A percentile compares a stretch with the other conserved stretches of the same genome.
Evolutionary conservation across 2,329 filamentous ascomycete species (phyloP).

Genomic region (Penicillium sp.): DNA sequence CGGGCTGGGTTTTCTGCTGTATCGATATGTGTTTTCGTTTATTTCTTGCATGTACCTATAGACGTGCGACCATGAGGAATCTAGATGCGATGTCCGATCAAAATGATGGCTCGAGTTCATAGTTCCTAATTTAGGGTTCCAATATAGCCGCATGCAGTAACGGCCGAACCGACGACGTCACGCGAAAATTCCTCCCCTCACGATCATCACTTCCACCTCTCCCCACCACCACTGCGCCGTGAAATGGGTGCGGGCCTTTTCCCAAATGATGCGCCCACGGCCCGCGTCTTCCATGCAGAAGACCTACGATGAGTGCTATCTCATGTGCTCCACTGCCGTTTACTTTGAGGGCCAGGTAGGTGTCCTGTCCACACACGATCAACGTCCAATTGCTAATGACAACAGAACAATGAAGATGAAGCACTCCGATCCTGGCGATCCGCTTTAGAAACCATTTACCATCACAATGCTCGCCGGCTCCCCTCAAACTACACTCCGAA

Average conservation of each 20-base stretch:
- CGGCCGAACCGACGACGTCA: conserved; percentile 29
- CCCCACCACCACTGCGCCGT: conserved; percentile 15
- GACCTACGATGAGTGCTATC: conserved; percentile 93
- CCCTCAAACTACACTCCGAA: conserved; percentile 63
- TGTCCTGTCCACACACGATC: conserved; percentile 9
- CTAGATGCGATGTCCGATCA: conserved; percentile 18
- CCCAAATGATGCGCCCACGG: conserved; percentile 50
- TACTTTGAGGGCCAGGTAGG: conserved; percentile 89
- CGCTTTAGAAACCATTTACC: conserved; percentile 81
- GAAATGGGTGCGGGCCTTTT: conserved; percentile 21
- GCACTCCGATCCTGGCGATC: conserved; percentile 84
- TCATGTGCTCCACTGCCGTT: conserved; percentile 89
- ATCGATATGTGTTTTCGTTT: conserved; percentile 19
- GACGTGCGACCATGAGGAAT: conserved; percentile 20
- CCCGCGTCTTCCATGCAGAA: conserved; percentile 76
- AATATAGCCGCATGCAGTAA: conserved; percentile 5
- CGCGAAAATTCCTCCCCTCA: conserved; percentile 25
- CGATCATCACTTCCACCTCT: conserved; percentile 19
- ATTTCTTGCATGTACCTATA: conserved; percentile 26
- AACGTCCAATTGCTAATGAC: conserved; percentile 13
- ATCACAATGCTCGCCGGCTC: conserved; percentile 71
- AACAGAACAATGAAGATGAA: conserved; percentile 81
- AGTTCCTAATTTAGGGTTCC: no score
- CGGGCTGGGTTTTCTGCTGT: conserved; percentile 21
- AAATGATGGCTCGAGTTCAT: neutral